These are phyloP conservation scores for Rhododendron kiyosumense DNA, from an alignment of 148 eudicot genomes.

Conservation along the genomic window DNA sequence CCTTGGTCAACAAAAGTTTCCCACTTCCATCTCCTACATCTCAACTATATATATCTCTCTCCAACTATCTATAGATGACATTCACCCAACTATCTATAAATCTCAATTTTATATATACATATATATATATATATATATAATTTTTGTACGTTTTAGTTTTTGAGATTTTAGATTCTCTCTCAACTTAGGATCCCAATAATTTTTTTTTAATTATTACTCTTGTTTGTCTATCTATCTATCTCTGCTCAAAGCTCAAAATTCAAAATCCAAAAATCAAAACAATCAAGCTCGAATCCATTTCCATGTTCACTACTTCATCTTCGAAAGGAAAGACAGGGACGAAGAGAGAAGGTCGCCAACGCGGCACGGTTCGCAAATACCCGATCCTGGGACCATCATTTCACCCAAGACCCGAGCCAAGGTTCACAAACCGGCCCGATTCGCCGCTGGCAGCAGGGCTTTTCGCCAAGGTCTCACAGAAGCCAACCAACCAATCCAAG, in stretches of 20 bases:
- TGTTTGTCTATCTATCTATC: too few species aligned
- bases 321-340: conserved; percentile 18
- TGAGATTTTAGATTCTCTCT: too few species aligned
- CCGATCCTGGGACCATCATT: conserved; percentile 22
- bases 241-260: too few species aligned
- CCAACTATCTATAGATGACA: not conserved
- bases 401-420: conserved; percentile 21
- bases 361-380: conserved; percentile 50
- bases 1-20: too few species aligned
- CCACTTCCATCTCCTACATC: not conserved
- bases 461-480: conserved; percentile 44
- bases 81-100: not conserved
- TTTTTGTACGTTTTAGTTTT: too few species aligned
- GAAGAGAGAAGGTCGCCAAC: conserved; percentile 70
- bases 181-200: fast-evolving
- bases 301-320: not conserved
- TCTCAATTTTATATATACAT: too few species aligned
- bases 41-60: not conserved
- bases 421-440: conserved; percentile 11
- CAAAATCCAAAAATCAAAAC: too few species aligned
- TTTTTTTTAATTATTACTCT: too few species aligned
- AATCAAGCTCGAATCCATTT: not conserved
- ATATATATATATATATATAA: too few species aligned
- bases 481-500: conserved; percentile 72
- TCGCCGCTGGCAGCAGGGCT: conserved; percentile 47